Conservation (phyloP, 2,329 filamentous ascomycete genomes). For the Hypoxylon sp. region DNA sequence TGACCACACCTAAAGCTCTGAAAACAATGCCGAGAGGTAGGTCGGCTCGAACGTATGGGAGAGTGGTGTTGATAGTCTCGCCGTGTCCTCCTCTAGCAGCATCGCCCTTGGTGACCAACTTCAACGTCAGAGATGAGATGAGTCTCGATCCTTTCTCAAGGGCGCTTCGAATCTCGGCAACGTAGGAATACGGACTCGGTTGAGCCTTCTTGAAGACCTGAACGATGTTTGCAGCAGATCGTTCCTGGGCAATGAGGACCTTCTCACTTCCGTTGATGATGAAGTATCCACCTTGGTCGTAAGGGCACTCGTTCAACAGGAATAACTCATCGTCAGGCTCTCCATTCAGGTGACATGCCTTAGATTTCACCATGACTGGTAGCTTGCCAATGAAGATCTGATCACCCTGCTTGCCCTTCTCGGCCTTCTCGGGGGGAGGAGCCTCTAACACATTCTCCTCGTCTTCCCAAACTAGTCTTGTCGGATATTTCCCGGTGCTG, state of each 20-base stretch:
- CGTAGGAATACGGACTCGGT: slow-evolving; percentile 92
- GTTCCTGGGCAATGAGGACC: slow-evolving; percentile 96
- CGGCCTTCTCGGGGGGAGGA: slow-evolving; percentile 66
- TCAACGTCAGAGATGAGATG: slow-evolving; percentile 92
- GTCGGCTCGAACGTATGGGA: slow-evolving; percentile 95
- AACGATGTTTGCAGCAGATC: slow-evolving; percentile 97
- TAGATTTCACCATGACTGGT: slow-evolving; percentile 98
- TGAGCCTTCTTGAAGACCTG: slow-evolving; percentile 98
- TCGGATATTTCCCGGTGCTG: slow-evolving; percentile 70
- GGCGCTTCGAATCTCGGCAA: slow-evolving; percentile 95
- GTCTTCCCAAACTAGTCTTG: slow-evolving; percentile 72
- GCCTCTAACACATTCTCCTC: slow-evolving; percentile 69
- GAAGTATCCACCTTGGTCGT: slow-evolving; percentile 98
- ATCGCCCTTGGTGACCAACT: slow-evolving; percentile 89
- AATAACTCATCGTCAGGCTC: slow-evolving; percentile 90
- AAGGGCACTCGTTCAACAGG: slow-evolving; percentile 94
- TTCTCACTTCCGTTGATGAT: slow-evolving; percentile 99
- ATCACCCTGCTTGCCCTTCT: slow-evolving; percentile 71
- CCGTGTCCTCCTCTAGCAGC: slow-evolving; percentile 84
- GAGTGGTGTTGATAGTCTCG: slow-evolving; percentile 88
- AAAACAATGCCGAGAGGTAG: slow-evolving; percentile 97
- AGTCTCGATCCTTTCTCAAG: slow-evolving; percentile 96
- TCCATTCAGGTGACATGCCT: slow-evolving; percentile 90
- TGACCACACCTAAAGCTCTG: slow-evolving; percentile 93
- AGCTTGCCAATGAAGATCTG: slow-evolving; percentile 94